Percentiles rank a stretch among this genome's conserved stretches.
Evolutionary conservation across 768 basidiomycete genomes (phyloP).

Genomic region (Rhodotorula graminis): DNA sequence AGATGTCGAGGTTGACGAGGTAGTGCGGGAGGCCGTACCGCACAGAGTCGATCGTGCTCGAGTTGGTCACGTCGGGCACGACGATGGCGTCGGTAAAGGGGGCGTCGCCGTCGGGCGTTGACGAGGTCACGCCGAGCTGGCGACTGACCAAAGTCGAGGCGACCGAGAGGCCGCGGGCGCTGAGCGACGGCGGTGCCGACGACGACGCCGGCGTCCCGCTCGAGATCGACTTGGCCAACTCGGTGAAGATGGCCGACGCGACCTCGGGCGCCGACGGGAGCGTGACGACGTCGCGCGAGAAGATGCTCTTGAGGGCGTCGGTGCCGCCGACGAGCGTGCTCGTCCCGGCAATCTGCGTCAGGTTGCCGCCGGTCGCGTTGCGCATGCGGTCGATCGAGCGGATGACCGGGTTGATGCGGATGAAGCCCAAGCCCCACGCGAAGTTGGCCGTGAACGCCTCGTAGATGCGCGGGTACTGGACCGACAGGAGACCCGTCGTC

Average conservation of each 20-base stretch:
- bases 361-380: slow-evolving; percentile 69
- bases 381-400: slow-evolving; percentile 75
- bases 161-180: background rate
- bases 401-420: slow-evolving; percentile 61
- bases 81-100: slow-evolving; percentile 24
- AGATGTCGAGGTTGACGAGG: slow-evolving; percentile 56
- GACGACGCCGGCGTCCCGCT: background rate
- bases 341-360: slow-evolving; percentile 52
- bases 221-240: background rate
- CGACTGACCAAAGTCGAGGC: background rate
- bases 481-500: slow-evolving; percentile 65
- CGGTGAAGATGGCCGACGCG: background rate
- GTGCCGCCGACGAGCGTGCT: slow-evolving; percentile 31
- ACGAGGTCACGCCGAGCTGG: background rate
- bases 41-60: slow-evolving; percentile 45
- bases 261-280: slow-evolving; percentile 7
- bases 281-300: background rate
- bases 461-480: slow-evolving; percentile 84
- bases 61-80: slow-evolving; percentile 51
- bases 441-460: slow-evolving; percentile 78
- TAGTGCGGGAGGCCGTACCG: slow-evolving; percentile 40
- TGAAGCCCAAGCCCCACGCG: slow-evolving; percentile 76
- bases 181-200: background rate
- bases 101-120: slow-evolving; percentile 9
- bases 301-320: slow-evolving; percentile 35